Conservation (phyloP, 2,329 filamentous ascomycete genomes). For the Helminthosporium solani region DNA sequence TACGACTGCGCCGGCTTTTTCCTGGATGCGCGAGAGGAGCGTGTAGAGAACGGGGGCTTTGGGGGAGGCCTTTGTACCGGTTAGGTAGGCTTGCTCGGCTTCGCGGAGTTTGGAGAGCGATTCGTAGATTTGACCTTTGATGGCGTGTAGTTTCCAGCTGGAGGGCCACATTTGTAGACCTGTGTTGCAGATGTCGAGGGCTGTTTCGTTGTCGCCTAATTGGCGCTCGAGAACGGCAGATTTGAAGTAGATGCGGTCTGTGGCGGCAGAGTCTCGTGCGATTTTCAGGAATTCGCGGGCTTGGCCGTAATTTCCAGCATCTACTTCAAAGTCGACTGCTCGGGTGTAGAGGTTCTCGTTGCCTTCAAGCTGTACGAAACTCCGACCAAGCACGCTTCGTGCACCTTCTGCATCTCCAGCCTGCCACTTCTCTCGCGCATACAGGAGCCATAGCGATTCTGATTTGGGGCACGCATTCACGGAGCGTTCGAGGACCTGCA, state of each 20-base stretch:
- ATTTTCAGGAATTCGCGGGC: slow-evolving; percentile 79
- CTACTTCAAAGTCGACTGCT: slow-evolving; percentile 93
- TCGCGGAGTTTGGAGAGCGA: slow-evolving; percentile 74
- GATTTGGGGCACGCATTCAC: slow-evolving; percentile 90
- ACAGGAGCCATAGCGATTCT: slow-evolving; percentile 92
- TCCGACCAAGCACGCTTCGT: slow-evolving; percentile 77
- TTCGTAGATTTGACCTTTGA: slow-evolving; percentile 98
- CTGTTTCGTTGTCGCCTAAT: slow-evolving; percentile 73
- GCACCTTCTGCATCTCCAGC: slow-evolving; percentile 85
- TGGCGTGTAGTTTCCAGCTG: slow-evolving; percentile 91
- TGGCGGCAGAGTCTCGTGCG: slow-evolving; percentile 84
- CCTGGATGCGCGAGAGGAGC: slow-evolving; percentile 83
- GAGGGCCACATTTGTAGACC: slow-evolving; percentile 84
- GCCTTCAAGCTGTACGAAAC: slow-evolving; percentile 92
- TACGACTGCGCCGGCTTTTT: slow-evolving; percentile 77
- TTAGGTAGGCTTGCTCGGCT: slow-evolving; percentile 84
- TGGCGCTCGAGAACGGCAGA: slow-evolving; percentile 91
- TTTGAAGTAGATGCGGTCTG: slow-evolving; percentile 96
- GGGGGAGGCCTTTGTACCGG: slow-evolving; percentile 83
- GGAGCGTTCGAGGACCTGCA: slow-evolving; percentile 84
- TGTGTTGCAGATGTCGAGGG: slow-evolving; percentile 83
- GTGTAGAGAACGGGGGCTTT: slow-evolving; percentile 87
- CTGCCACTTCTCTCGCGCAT: slow-evolving; percentile 93
- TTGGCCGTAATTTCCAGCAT: slow-evolving; percentile 78
- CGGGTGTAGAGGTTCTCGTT: slow-evolving; percentile 98